Base-by-base conservation (phyloP, 768 basidiomycete genomes). In the Amanita fuliginea region DNA sequence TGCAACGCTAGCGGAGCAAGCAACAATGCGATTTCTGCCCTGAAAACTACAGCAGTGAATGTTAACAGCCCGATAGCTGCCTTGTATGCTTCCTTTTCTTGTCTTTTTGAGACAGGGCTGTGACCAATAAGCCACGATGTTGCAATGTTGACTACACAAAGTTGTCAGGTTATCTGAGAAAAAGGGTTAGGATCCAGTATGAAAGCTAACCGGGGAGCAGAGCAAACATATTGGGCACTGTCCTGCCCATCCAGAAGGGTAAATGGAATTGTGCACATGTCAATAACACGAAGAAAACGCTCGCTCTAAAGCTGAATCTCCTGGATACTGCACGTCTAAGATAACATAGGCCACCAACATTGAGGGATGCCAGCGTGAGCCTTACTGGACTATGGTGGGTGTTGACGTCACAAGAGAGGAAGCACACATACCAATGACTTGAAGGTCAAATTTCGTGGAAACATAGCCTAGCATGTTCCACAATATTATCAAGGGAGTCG, bases 211-310 rank as follows among this genome's bases (percentile, higher is more conserved):
- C 87, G 40, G 83, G 78, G 2, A 86, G 68, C 14, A 93, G 66
- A 3, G 92, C 92, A 53, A 93, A 81, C 82, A 92, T 95, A 62
- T 98, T 99, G 1, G 96, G 95, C 6, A 98, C 64, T 0, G 95
- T 96, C 47, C 96, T 68, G 2, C 92, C 82, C 73, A 92, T 88
- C 83, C 91, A 98, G 62, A 90, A 99, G 6, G 83, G 82, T 4
- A 94, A 60, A 60, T 98, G 96, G 60, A 96, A 98, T 59, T 95
- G 92, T 0, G 83, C 79, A 55, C 79, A 73, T 3, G 80, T 80
- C n/a, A 96, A 60, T 0, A 93, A 53, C 1, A 76, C 63, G 61
- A 83, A 95, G 57, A 78, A 71, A 13, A 73, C 57, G 11, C 79
- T 70, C 0, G 81, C 73, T 3, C 63, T 60, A 1, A 68, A 63